phyloP scores from a whole-genome alignment of 2,329 filamentous ascomycete species.

The Bipolaris zeicola region DNA sequence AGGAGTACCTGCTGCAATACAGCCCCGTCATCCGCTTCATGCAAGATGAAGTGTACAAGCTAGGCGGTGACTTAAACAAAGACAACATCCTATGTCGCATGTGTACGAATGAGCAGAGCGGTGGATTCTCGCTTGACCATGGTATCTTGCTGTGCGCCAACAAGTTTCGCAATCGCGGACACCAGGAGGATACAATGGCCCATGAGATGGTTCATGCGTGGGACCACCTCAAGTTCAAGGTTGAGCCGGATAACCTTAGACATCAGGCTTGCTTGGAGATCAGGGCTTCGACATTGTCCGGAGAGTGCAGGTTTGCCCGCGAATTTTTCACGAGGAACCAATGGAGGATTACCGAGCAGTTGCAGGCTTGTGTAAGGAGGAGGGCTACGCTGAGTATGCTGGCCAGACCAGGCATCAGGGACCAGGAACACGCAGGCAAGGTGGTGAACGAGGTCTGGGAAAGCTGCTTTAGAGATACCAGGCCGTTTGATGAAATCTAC shows the following conservation, averaged over 20 bases:
- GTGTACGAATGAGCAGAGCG: conserved; percentile 74
- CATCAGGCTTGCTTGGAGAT: conserved; percentile 98
- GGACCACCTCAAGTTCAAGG: conserved; percentile 89
- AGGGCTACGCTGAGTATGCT: conserved; percentile 81
- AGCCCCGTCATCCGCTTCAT: conserved; percentile 88
- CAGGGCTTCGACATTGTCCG: conserved; percentile 86
- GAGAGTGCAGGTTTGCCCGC: conserved; percentile 88
- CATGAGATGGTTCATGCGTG: conserved; percentile 99
- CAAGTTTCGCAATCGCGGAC: conserved; percentile 76
- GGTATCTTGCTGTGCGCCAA: conserved; percentile 95
- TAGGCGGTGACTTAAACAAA: conserved; percentile 76
- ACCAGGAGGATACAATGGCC: conserved; percentile 90
- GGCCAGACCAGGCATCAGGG: conserved; percentile 78
- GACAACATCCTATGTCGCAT: conserved; percentile 81
- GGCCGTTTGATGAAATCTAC: conserved; percentile 97
- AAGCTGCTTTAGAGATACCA: conserved; percentile 90
- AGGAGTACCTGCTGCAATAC: conserved; percentile 82
- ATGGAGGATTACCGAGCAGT: conserved; percentile 87
- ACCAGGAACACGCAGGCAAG: conserved; percentile 82
- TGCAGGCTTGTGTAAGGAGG: conserved; percentile 87
- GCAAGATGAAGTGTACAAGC: conserved; percentile 75
- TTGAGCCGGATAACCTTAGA: conserved; percentile 79
- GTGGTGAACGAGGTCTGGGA: conserved; percentile 99
- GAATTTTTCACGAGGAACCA: conserved; percentile 86
- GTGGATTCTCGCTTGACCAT: conserved; percentile 84